phyloP scores from a whole-genome alignment of 768 basidiomycete species.

The Gloeostereum incarnatum region DNA sequence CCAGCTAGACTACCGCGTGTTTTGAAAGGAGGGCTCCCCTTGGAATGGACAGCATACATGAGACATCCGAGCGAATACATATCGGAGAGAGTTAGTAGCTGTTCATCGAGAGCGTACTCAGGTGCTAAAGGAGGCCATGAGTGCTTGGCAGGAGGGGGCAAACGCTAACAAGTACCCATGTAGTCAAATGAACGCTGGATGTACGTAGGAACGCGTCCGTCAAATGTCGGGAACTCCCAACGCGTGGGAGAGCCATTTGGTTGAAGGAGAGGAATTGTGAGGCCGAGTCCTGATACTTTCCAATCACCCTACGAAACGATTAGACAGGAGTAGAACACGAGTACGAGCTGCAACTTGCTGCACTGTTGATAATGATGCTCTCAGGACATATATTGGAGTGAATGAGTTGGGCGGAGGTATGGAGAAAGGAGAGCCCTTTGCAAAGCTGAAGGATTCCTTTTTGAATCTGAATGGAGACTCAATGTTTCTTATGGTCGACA shows the following conservation, averaged over 20 bases:
- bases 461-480: constrained; percentile 68
- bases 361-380: constrained; percentile 80
- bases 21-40: constrained; percentile 79
- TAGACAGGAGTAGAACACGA: background rate
- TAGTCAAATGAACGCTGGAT: constrained; percentile 93
- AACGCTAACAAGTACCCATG: constrained; percentile 51
- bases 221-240: constrained; percentile 90
- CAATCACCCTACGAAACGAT: constrained; percentile 75
- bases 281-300: constrained; percentile 88
- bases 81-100: constrained; percentile 79
- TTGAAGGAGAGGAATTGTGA: constrained; percentile 69
- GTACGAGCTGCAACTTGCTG: constrained; percentile 39
- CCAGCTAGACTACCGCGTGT: constrained; percentile 70
- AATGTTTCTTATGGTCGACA: constrained; percentile 7
- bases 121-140: constrained; percentile 48
- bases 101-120: constrained; percentile 90
- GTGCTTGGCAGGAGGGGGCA: constrained; percentile 1
- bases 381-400: constrained; percentile 89
- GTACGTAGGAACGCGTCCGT: constrained; percentile 69
- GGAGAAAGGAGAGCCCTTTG: constrained; percentile 85
- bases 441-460: constrained; percentile 92
- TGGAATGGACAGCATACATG: constrained; percentile 86
- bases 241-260: constrained; percentile 64
- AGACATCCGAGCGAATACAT: constrained; percentile 91
- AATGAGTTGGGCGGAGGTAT: constrained; percentile 84